phyloP scores from a whole-genome alignment of 2,329 filamentous ascomycete genomes.

The Talaromyces amestolkiae region DNA sequence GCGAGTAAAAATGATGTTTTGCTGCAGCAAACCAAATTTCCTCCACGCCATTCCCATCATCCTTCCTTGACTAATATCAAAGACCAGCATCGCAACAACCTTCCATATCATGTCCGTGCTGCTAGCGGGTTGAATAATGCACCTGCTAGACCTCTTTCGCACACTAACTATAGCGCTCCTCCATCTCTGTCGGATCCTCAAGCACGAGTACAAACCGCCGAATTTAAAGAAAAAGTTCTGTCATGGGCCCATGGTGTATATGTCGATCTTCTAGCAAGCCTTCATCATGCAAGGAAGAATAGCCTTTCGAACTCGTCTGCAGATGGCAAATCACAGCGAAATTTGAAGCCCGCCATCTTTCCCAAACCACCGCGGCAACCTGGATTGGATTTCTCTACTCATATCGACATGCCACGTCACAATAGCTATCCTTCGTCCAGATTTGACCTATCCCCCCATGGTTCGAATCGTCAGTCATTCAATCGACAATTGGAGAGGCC shows the following conservation, averaged over 20 bases:
- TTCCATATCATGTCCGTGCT: slow-evolving; percentile 30
- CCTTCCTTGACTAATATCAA: slow-evolving; percentile 29
- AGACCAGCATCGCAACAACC: slow-evolving; percentile 26
- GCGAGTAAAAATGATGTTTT: slow-evolving; percentile 30
- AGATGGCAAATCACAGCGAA: slow-evolving; percentile 43
- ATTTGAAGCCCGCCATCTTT: slow-evolving; percentile 57
- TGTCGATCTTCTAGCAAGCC: slow-evolving; percentile 64
- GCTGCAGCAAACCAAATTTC: slow-evolving; percentile 37
- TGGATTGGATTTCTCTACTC: slow-evolving; percentile 48
- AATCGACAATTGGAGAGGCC: slow-evolving; percentile 10
- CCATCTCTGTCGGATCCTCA: slow-evolving; percentile 20
- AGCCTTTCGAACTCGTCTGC: slow-evolving; percentile 48
- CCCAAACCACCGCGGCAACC: slow-evolving; percentile 61
- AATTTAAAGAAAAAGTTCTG: slow-evolving; percentile 67
- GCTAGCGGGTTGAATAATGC: slow-evolving; percentile 22
- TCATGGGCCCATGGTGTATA: slow-evolving; percentile 71
- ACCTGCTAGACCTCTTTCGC: slow-evolving; percentile 25
- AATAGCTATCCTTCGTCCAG: slow-evolving; percentile 40
- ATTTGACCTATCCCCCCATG: slow-evolving; percentile 31
- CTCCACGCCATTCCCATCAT: slow-evolving; percentile 36
- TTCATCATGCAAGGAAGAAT: slow-evolving; percentile 55
- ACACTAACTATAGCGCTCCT: slow-evolving; percentile 24
- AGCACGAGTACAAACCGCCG: slow-evolving; percentile 38
- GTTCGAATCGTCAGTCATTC: not conserved
- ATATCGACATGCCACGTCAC: slow-evolving; percentile 32